A percentile compares a stretch with the other conserved stretches of the same genome.
phyloP scores from a whole-genome alignment of 2,329 filamentous ascomycete species.

The Aspergillus persii region DNA sequence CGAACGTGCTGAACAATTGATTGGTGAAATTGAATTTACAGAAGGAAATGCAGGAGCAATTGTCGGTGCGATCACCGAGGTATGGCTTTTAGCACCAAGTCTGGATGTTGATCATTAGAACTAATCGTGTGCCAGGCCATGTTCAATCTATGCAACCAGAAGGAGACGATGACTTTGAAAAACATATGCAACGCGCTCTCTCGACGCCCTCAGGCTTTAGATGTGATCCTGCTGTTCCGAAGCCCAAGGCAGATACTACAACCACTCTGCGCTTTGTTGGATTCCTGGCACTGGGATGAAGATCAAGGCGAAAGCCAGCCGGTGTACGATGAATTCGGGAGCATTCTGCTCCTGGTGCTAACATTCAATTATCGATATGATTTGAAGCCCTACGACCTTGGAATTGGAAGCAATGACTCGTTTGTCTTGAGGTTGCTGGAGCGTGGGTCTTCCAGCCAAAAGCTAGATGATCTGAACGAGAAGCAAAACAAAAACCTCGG shows the following conservation, averaged over 20 bases:
- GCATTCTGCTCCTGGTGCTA: slow-evolving; percentile 58
- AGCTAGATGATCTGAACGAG: slow-evolving; percentile 51
- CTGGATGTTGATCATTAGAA: too few relatives aligned
- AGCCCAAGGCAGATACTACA: slow-evolving; percentile 56
- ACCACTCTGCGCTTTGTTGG: slow-evolving; percentile 57
- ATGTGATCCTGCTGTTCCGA: slow-evolving; percentile 61
- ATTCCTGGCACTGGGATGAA: slow-evolving; percentile 64
- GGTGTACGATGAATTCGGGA: slow-evolving; percentile 65
- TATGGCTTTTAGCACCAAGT: slow-evolving; percentile 33
- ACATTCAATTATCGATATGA: slow-evolving; percentile 59
- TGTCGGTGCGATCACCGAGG: slow-evolving; percentile 72
- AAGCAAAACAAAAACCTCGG: slow-evolving; percentile 58
- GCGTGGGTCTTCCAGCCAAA: slow-evolving; percentile 45
- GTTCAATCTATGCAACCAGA: slow-evolving; percentile 56
- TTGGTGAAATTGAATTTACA: slow-evolving; percentile 82
- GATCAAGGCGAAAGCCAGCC: slow-evolving; percentile 65
- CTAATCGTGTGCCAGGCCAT: slow-evolving; percentile 42
- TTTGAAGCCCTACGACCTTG: slow-evolving; percentile 52
- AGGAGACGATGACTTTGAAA: slow-evolving; percentile 63
- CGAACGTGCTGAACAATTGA: slow-evolving; percentile 70
- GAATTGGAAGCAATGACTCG: slow-evolving; percentile 48
- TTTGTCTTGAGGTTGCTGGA: slow-evolving; percentile 58
- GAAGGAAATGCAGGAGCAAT: slow-evolving; percentile 89
- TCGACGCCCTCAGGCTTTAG: slow-evolving; percentile 55
- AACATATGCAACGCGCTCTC: slow-evolving; percentile 58